Conservation (phyloP, 768 basidiomycete species). For the Suillus placidus region DNA sequence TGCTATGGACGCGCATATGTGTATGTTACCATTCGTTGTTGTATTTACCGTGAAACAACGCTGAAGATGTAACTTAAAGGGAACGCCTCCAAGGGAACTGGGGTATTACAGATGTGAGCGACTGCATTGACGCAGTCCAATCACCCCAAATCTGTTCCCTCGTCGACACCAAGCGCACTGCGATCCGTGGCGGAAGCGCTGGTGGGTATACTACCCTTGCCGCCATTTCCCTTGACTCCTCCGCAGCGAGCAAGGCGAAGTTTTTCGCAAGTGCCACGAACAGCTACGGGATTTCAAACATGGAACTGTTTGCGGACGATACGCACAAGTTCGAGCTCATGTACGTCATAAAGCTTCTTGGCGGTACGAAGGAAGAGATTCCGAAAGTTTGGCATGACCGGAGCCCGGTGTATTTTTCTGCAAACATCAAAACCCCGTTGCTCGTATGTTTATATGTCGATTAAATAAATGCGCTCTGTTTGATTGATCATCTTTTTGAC, state of each 20-base stretch:
- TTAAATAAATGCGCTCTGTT: constrained; percentile 35
- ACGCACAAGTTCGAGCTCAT: constrained; percentile 75
- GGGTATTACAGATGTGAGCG: constrained; percentile 72
- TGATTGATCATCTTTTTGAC: constrained; percentile 14
- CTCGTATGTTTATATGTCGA: constrained; percentile 49
- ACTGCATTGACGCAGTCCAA: constrained; percentile 55
- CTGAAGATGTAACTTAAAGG: constrained; percentile 20
- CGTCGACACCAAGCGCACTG: constrained; percentile 63
- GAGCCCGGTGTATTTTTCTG: constrained; percentile 64
- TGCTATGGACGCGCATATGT: constrained; percentile 72
- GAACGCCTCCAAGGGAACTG: constrained; percentile 63
- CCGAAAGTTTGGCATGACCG: constrained; percentile 60
- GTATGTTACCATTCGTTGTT: constrained; percentile 23
- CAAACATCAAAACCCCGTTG: constrained; percentile 62
- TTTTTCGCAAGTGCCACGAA: constrained; percentile 65
- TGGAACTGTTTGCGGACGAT: constrained; percentile 55
- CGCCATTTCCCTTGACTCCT: constrained; percentile 41
- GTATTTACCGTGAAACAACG: background rate
- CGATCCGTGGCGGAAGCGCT: constrained; percentile 72
- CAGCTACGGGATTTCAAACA: constrained; percentile 69
- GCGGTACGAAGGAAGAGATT: constrained; percentile 54
- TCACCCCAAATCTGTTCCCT: constrained; percentile 45
- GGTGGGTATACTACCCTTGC: constrained; percentile 74
- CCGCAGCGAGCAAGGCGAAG: constrained; percentile 64
- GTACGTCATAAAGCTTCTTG: constrained; percentile 63